These are phyloP conservation scores for Letharia lupina DNA, from an alignment of 495 filamentous ascomycete genomes.

Conservation along the genomic window DNA sequence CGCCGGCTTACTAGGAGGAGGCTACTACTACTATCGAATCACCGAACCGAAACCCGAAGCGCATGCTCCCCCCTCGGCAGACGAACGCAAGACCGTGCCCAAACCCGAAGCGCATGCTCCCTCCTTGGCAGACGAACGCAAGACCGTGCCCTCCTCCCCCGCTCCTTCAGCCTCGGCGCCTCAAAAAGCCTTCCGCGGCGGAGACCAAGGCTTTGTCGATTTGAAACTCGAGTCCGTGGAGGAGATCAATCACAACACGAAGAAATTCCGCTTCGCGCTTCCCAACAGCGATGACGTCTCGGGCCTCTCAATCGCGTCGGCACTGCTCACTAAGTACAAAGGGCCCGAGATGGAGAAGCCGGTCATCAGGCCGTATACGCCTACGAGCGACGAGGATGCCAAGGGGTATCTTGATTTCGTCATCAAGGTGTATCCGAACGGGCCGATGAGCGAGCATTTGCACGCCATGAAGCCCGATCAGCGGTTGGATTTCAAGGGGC, in stretches of 20 bases:
- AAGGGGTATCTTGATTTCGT: slow-evolving; percentile 80
- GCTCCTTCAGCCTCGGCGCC: slow-evolving; percentile 10
- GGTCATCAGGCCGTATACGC: slow-evolving; percentile 85
- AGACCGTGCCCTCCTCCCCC: slow-evolving; percentile 18
- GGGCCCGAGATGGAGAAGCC: slow-evolving; percentile 68
- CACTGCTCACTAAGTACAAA: slow-evolving; percentile 81
- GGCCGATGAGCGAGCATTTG: slow-evolving; percentile 83
- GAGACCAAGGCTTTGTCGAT: slow-evolving; percentile 75
- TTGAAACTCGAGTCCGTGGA: slow-evolving; percentile 66
- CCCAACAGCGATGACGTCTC: slow-evolving; percentile 72
- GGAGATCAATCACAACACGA: slow-evolving; percentile 57
- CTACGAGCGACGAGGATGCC: slow-evolving; percentile 71
- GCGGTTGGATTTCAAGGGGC: slow-evolving; percentile 82
- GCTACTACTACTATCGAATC: slow-evolving; percentile 39
- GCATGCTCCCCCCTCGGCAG: slow-evolving; percentile 10
- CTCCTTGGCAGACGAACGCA: slow-evolving; percentile 15
- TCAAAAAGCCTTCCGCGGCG: slow-evolving; percentile 58
- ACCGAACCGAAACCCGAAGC: slow-evolving; percentile 23
- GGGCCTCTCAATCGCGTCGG: slow-evolving; percentile 72
- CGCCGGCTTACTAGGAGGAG: slow-evolving; percentile 37
- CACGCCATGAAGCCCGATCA: slow-evolving; percentile 76
- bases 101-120: slow-evolving; percentile 13
- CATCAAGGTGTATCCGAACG: slow-evolving; percentile 82
- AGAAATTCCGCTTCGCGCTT: slow-evolving; percentile 53
- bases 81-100: slow-evolving; percentile 19